Percentiles rank a stretch among this genome's conserved stretches.
phyloP scores from a whole-genome alignment of 106 monocot species.

The Platanthera zijinensis region DNA sequence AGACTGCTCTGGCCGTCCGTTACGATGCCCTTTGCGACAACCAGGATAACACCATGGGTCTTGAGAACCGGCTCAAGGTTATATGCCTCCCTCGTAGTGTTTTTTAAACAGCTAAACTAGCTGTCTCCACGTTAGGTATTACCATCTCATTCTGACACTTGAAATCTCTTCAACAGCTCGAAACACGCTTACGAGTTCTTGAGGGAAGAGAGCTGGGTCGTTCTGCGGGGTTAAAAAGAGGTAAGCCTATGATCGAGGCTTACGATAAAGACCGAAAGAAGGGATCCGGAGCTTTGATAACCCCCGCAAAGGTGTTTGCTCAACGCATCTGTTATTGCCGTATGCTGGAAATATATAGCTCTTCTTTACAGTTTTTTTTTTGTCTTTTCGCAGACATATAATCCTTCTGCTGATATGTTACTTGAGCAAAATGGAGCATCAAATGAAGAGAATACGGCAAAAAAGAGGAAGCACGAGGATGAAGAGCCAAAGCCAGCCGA shows the following conservation, averaged over 20 bases:
- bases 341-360: too few relatives aligned
- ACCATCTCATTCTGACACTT: not conserved
- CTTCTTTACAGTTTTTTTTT: not conserved
- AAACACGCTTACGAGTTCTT: conserved; percentile 69
- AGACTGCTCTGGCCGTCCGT: conserved; percentile 70
- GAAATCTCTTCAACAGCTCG: conserved; percentile 39
- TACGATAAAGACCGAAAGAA: conserved; percentile 95
- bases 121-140: too few relatives aligned
- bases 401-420: conserved; percentile 52
- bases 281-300: conserved; percentile 67
- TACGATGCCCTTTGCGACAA: conserved; percentile 86
- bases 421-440: conserved; percentile 10
- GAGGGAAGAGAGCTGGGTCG: conserved; percentile 83
- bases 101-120: too few relatives aligned
- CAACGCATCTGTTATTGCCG: too few relatives aligned
- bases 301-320: conserved; percentile 65
- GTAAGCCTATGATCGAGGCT: conserved; percentile 89
- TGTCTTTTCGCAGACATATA: conserved; percentile 39
- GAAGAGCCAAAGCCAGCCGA: not conserved
- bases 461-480: conserved; percentile 37
- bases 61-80: conserved; percentile 84
- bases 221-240: conserved; percentile 74
- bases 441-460: conserved; percentile 6
- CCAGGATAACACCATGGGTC: conserved; percentile 66
- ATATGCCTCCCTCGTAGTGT: not conserved